phyloP scores from a whole-genome alignment of 345 rosid species.

The Angophora floribunda region DNA sequence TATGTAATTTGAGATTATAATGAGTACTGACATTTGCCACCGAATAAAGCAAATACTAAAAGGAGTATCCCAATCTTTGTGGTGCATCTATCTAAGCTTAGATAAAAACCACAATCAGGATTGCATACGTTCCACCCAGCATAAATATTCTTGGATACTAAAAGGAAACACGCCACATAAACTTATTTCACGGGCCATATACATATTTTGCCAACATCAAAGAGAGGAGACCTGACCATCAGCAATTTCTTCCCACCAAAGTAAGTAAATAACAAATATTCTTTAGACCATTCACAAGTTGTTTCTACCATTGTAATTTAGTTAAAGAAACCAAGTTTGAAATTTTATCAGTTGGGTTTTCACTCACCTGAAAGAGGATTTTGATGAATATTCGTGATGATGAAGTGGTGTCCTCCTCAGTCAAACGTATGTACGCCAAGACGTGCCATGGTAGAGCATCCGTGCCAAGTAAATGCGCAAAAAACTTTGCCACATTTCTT shows the following conservation, averaged over 20 bases:
- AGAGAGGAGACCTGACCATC: not conserved
- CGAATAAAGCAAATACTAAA: not conserved
- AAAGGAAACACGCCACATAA: not conserved
- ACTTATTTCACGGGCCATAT: not conserved
- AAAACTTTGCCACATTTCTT: constrained; percentile 85
- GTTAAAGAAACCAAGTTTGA: not conserved
- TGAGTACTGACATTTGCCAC: not conserved
- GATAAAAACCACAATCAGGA: not conserved
- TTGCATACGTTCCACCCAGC: not conserved
- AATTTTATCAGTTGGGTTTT: not conserved
- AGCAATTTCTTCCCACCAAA: not conserved
- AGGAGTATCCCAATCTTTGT: not conserved
- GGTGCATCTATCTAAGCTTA: not conserved
- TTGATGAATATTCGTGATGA: constrained; percentile 89
- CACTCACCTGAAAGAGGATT: constrained; percentile 76
- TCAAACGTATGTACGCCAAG: constrained; percentile 66
- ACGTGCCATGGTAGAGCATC: constrained; percentile 95
- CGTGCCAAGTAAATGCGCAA: constrained; percentile 87
- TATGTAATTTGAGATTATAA: not conserved
- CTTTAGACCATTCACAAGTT: not conserved
- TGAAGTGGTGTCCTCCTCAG: constrained; percentile 92
- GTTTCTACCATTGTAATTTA: not conserved
- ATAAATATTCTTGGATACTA: not conserved
- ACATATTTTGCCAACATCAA: not conserved
- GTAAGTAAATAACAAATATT: too few relatives aligned